Evolutionary conservation across 2,329 filamentous ascomycete genomes (phyloP).

Genomic region (Beauveria caledonica): DNA sequence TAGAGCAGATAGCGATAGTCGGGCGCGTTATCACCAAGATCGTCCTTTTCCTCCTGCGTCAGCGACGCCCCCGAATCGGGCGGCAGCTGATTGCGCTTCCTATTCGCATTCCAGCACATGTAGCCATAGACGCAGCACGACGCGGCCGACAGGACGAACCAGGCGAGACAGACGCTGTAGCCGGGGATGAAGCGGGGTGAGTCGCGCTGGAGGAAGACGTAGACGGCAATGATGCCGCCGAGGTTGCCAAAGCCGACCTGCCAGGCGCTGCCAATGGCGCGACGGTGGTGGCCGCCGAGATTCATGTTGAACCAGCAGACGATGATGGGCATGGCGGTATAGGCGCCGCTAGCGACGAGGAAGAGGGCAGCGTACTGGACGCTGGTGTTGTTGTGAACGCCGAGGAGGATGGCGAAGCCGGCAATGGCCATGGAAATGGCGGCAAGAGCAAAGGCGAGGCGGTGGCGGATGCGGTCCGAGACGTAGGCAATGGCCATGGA

Average conservation of each 20-base stretch:
- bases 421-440: slow-evolving; percentile 61
- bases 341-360: slow-evolving; percentile 70
- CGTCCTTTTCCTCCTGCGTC: slow-evolving; percentile 54
- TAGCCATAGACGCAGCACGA: slow-evolving; percentile 53
- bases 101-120: slow-evolving; percentile 53
- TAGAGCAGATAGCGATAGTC: slow-evolving; percentile 53
- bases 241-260: slow-evolving; percentile 74
- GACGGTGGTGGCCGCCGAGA: slow-evolving; percentile 61
- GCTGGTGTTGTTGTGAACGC: slow-evolving; percentile 56
- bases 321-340: slow-evolving; percentile 83
- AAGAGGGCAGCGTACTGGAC: slow-evolving; percentile 76
- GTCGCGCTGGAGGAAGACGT: slow-evolving; percentile 58
- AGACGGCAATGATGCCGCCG: slow-evolving; percentile 71
- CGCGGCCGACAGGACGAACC: slow-evolving; percentile 58
- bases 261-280: slow-evolving; percentile 65
- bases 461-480: slow-evolving; percentile 65
- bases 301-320: slow-evolving; percentile 83
- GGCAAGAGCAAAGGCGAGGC: slow-evolving; percentile 67
- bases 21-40: slow-evolving; percentile 51
- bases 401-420: slow-evolving; percentile 68
- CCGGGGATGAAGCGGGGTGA: slow-evolving; percentile 61
- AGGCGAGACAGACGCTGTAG: slow-evolving; percentile 69
- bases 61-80: slow-evolving; percentile 31
- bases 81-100: slow-evolving; percentile 38
- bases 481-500: slow-evolving; percentile 65